A percentile compares a stretch with the other conserved stretches of the same genome.
phyloP scores from a whole-genome alignment of 805 yeast species.

The Teunomyces tritomae region DNA sequence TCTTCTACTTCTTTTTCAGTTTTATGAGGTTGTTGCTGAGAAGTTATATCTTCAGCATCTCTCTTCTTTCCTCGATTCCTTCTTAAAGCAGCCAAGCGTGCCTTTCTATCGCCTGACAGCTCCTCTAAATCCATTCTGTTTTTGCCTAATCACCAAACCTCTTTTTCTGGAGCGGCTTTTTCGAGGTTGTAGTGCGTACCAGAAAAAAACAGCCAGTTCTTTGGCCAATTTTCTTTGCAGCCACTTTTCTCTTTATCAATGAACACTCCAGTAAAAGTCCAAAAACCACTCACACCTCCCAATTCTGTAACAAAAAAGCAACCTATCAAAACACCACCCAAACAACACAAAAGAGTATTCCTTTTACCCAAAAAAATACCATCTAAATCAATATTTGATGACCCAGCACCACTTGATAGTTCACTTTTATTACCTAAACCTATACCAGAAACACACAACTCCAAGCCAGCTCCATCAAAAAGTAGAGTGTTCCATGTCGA shows the following conservation, averaged over 20 bases:
- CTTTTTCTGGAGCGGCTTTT: too few relatives aligned
- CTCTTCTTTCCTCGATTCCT: slow-evolving; percentile 1
- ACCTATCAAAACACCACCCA: neutral
- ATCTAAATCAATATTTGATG: neutral
- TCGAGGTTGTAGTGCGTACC: too few relatives aligned
- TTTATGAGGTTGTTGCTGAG: neutral
- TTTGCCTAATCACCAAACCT: too few relatives aligned
- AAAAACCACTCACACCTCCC: slow-evolving; percentile 2
- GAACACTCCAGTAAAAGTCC: neutral
- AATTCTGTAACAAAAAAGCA: neutral
- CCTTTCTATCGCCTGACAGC: slow-evolving; percentile 5
- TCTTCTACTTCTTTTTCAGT: neutral
- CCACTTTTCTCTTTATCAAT: neutral
- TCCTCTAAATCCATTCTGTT: neutral
- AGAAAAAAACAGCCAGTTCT: too few relatives aligned
- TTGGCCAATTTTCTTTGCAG: neutral
- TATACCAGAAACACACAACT: neutral
- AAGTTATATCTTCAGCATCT: neutral
- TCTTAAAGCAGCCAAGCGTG: slow-evolving; percentile 8
- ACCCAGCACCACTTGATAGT: too few relatives aligned
- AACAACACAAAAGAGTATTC: neutral
- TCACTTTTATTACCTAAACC: neutral
- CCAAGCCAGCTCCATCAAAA: neutral
- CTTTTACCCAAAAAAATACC: neutral
- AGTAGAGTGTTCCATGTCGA: neutral